Base-by-base conservation (phyloP, 2,329 filamentous ascomycete species). In the Trichoderma sp. region DNA sequence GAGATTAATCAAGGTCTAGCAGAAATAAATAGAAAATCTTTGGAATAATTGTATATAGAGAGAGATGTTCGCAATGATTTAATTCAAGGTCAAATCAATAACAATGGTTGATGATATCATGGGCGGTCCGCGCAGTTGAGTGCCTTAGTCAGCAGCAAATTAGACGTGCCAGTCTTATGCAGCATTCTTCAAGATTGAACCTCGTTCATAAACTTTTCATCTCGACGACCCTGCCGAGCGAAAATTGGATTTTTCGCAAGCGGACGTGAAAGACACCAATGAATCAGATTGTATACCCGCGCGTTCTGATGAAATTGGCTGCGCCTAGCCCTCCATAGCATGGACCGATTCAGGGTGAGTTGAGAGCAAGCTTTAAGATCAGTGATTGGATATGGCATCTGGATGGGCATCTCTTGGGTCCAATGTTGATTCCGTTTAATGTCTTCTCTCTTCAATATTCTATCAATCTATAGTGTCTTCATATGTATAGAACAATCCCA, bases 281-380 rank as follows among this genome's bases (percentile, higher is more conserved):
- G 71, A 60, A 41, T 45, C 21, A 8, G 53, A 53, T 14, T 59
- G 29, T 33, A 31, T 2, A 6, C 4, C 6, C 21, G 33, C 31
- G 6, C 62, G 11, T 14, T 29, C 45, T 31, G 31, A 74, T 60
- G 63, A 66, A 24, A 45, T 59, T 66, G 33, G 45, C 35, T 8
- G 75, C 76, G 77, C 76, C 68, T 75, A 59, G 50, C 63, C 67
- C 45, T 29, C 29, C 73, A 62, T 62, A 68, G 45, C 62, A 80
- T 80, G 79, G 78, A 80, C 56, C 75, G 75, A 69, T 76, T 77
- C 60, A 80, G 79, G 77, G 79, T 80, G 69, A 66, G 78, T 67
- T 65, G 62, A 64, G 24, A n/a, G 53, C 68, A 71, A 71, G 68
- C 24, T 71, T 53, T 65, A 14, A 53, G 5, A 53, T 27, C 18